Base-by-base conservation (phyloP, 768 basidiomycete genomes). In the Kwoniella dejecticola region DNA sequence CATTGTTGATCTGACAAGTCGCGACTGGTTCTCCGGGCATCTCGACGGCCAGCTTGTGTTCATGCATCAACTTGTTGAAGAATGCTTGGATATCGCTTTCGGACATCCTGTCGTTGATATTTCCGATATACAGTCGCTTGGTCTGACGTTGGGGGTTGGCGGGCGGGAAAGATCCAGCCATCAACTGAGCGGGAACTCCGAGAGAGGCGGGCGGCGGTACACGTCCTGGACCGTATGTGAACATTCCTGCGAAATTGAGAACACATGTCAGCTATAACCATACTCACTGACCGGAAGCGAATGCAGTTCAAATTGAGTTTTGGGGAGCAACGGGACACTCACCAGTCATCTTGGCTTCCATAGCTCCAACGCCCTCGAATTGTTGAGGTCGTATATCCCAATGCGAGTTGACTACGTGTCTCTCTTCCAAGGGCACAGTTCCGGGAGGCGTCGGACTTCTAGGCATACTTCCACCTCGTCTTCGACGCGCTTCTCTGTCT, bases 341-440 rank as follows among this genome's bases (percentile, higher is more conserved):
- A 91, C 95, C 96, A 42, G 94, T 97, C 81, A 92, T 89, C 80
- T 99, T 99, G n/a, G 96, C 96, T 77, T 97, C 93, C 83, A 92
- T 84, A 15, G 95, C 92, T 4, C 88, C 88, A 71, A 96, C 91
- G 69, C 90, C 89, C 74, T 98, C 95, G 67, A 96, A 98, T 3
- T 93, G 93, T 2, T 90, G 89, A 17, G 94, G 91, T 79, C 92
- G 89, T 21, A 96, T 88, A 79, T 99, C 92, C 96, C 96, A 99
- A 0, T 90, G 90, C 45, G 91, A 92, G 4, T 91, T 89, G 70
- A 90, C 90, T 27, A 93, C 83, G 76, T 88, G 89, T 64, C 93
- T 83, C 75, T 97, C 91, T 7, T 89, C 88, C 64, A 99, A 80
- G 0, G 90, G 87, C 41, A 86, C 81, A 13, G 86, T 85, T 48